phyloP scores from a whole-genome alignment of 2,329 filamentous ascomycete genomes.

The Trichothecium sympodiale region DNA sequence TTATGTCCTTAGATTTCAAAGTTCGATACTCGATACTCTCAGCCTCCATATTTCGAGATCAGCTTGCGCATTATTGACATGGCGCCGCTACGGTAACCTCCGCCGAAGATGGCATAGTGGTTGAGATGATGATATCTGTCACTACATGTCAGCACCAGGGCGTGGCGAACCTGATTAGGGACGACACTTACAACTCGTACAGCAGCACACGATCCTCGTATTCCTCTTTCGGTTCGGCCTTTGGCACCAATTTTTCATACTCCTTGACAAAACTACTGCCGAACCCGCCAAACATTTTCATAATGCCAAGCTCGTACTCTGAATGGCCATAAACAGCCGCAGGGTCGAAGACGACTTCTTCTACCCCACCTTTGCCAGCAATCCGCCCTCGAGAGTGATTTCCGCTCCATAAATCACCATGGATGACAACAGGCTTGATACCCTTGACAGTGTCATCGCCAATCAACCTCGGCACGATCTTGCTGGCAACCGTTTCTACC shows the following conservation, averaged over 20 bases:
- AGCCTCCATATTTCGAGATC: conserved; percentile 56
- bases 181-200: conserved; percentile 63
- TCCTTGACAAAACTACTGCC: conserved; percentile 59
- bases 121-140: conserved; percentile 79
- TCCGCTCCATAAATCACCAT: conserved; percentile 90
- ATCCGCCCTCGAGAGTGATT: conserved; percentile 64
- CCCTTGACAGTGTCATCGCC: conserved; percentile 53
- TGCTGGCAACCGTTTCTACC: conserved; percentile 51
- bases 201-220: conserved; percentile 73
- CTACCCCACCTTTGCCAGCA: conserved; percentile 37
- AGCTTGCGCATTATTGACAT: conserved; percentile 70
- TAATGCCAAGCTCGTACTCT: conserved; percentile 88
- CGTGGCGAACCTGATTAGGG: background rate
- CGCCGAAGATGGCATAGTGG: conserved; percentile 76
- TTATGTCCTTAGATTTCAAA: conserved; percentile 3
- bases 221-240: conserved; percentile 69
- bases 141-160: conserved; percentile 8
- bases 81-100: conserved; percentile 64
- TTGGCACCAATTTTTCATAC: conserved; percentile 65
- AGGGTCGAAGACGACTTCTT: conserved; percentile 76
- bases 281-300: conserved; percentile 95
- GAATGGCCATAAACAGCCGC: conserved; percentile 73
- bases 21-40: conserved; percentile 2
- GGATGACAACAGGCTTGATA: conserved; percentile 68
- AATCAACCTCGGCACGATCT: conserved; percentile 67